Conservation (phyloP, 2,329 filamentous ascomycete genomes). For the Ophiosphaerella korrae region DNA sequence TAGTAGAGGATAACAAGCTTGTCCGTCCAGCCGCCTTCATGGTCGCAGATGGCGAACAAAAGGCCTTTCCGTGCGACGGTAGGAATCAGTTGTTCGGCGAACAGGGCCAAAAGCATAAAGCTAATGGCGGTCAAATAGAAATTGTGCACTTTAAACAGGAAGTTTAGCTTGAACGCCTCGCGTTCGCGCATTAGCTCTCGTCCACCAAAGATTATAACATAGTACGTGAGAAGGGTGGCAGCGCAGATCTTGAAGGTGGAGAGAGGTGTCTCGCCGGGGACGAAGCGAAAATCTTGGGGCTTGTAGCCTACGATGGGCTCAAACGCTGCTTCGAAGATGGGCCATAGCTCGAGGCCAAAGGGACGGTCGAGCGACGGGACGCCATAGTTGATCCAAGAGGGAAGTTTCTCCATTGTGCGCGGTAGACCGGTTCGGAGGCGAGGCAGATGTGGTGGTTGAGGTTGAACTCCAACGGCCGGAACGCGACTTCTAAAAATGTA, state of each 20-base stretch:
- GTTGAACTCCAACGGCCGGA: neutral
- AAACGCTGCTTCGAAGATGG: constrained; percentile 88
- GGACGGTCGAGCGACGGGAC: constrained; percentile 86
- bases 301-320: constrained; percentile 78
- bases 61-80: constrained; percentile 79
- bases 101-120: constrained; percentile 77
- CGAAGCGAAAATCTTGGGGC: constrained; percentile 84
- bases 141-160: constrained; percentile 95
- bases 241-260: constrained; percentile 85
- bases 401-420: constrained; percentile 53
- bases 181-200: constrained; percentile 90
- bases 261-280: constrained; percentile 80
- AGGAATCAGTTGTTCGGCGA: constrained; percentile 87
- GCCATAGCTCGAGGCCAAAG: constrained; percentile 91
- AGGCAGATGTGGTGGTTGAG: constrained; percentile 2
- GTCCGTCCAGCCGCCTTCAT: constrained; percentile 88
- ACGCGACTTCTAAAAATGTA: neutral
- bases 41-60: constrained; percentile 86
- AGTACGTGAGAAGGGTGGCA: constrained; percentile 85
- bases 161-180: constrained; percentile 83
- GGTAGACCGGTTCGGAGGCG: constrained; percentile 3
- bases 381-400: constrained; percentile 59
- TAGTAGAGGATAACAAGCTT: constrained; percentile 95
- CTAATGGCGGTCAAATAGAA: constrained; percentile 89
- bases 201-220: constrained; percentile 89